Evolutionary conservation across 768 basidiomycete genomes (phyloP).

Genomic region (Boletales sp.): DNA sequence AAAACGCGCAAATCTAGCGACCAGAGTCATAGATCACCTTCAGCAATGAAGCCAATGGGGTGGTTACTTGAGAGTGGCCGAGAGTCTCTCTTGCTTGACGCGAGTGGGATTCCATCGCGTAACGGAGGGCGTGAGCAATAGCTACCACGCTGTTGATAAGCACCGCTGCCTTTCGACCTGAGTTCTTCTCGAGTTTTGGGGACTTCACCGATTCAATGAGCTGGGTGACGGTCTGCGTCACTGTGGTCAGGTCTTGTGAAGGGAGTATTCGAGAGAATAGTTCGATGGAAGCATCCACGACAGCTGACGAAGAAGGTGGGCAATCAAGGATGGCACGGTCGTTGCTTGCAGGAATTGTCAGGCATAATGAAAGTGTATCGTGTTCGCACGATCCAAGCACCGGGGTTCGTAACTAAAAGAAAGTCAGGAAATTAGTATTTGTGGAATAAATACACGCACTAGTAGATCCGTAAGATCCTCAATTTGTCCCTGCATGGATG

Average conservation of each 20-base stretch:
- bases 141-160: slow-evolving; percentile 77
- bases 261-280: slow-evolving; percentile 80
- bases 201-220: slow-evolving; percentile 68
- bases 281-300: slow-evolving; percentile 86
- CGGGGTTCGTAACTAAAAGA: slow-evolving; percentile 50
- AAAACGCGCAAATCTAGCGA: slow-evolving; percentile 4
- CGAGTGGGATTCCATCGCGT: slow-evolving; percentile 46
- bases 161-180: slow-evolving; percentile 82
- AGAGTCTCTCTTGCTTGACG: slow-evolving; percentile 65
- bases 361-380: slow-evolving; percentile 72
- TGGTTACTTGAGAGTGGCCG: slow-evolving; percentile 60
- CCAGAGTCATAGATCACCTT: slow-evolving; percentile 51
- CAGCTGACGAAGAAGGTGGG: slow-evolving; percentile 73
- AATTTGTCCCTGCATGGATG: slow-evolving; percentile 71
- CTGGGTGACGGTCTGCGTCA: slow-evolving; percentile 50
- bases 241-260: slow-evolving; percentile 64
- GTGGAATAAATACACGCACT: slow-evolving; percentile 41
- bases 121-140: slow-evolving; percentile 64
- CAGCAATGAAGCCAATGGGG: slow-evolving; percentile 63
- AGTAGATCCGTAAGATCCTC: slow-evolving; percentile 76
- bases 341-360: slow-evolving; percentile 40
- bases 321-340: slow-evolving; percentile 54
- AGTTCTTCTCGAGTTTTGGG: slow-evolving; percentile 80
- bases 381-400: slow-evolving; percentile 84
- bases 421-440: neutral